Conservation (phyloP, 371 early-diverging fungal genomes). For the Apophysomyces elegans region DNA sequence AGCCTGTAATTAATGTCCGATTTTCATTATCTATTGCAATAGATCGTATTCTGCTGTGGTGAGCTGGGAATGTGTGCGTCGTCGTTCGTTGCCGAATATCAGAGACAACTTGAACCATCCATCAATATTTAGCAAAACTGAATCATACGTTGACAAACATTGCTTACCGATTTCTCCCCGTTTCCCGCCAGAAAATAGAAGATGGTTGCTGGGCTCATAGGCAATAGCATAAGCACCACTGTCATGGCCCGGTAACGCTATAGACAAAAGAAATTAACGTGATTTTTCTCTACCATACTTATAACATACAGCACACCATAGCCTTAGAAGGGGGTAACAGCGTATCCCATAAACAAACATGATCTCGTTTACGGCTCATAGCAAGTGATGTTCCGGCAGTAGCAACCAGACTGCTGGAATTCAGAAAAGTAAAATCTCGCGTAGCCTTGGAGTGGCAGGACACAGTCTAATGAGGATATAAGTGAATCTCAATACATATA, state of each 20-base stretch:
- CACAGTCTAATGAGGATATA: conserved; percentile 31
- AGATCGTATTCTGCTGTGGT: conserved; percentile 69
- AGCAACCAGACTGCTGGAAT: conserved; percentile 73
- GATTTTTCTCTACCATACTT: not conserved
- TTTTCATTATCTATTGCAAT: conserved; percentile 66
- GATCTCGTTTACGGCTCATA: conserved; percentile 55
- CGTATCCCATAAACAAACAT: conserved; percentile 82
- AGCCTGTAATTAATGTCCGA: conserved; percentile 66
- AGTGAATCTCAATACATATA: not conserved
- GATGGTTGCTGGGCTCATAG: conserved; percentile 62
- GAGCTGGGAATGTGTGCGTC: conserved; percentile 74
- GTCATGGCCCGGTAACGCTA: conserved; percentile 54
- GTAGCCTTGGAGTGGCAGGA: conserved; percentile 69
- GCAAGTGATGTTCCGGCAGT: conserved; percentile 73
- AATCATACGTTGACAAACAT: not conserved
- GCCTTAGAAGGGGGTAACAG: conserved; percentile 68
- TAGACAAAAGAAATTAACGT: not conserved
- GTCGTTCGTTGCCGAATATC: conserved; percentile 75
- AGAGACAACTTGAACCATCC: conserved; percentile 60
- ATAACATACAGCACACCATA: conserved; percentile 57
- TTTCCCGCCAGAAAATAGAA: conserved; percentile 76
- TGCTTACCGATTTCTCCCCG: conserved; percentile 76
- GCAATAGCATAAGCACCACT: conserved; percentile 71
- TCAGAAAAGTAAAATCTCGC: conserved; percentile 75
- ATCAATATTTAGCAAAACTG: not conserved